phyloP scores from a whole-genome alignment of 2,329 filamentous ascomycete genomes.

The Rutstroemia sp. region DNA sequence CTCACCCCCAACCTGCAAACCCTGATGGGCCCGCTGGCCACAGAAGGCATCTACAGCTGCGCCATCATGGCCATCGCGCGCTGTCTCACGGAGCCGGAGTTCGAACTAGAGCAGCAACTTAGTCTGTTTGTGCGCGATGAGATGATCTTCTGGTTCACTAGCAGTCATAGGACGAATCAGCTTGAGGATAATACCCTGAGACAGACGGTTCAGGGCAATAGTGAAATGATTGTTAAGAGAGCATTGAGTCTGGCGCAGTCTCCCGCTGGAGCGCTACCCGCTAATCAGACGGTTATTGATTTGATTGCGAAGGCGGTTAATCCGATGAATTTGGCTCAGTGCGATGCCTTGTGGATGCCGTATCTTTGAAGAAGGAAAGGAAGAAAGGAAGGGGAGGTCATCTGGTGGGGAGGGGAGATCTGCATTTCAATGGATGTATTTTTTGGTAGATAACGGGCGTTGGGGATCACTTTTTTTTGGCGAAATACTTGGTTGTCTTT shows the following conservation, averaged over 20 bases:
- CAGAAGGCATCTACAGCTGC: slow-evolving; percentile 93
- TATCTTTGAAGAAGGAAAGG: slow-evolving; percentile 53
- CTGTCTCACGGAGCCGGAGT: slow-evolving; percentile 81
- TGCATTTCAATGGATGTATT: background rate
- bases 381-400: background rate
- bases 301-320: slow-evolving; percentile 88
- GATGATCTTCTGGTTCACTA: slow-evolving; percentile 95
- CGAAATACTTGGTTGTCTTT: too few species aligned
- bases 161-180: slow-evolving; percentile 54
- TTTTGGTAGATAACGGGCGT: too few species aligned
- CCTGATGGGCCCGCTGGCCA: slow-evolving; percentile 90
- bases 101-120: slow-evolving; percentile 90
- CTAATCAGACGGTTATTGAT: slow-evolving; percentile 96
- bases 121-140: slow-evolving; percentile 95
- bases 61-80: slow-evolving; percentile 94
- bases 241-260: slow-evolving; percentile 76
- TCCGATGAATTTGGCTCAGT: slow-evolving; percentile 78
- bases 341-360: slow-evolving; percentile 95
- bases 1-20: slow-evolving; percentile 94
- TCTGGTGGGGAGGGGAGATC: too few species aligned
- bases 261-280: slow-evolving; percentile 69
- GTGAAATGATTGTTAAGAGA: slow-evolving; percentile 84
- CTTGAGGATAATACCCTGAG: slow-evolving; percentile 59
- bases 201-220: slow-evolving; percentile 74
- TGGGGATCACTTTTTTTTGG: too few species aligned